Evolutionary conservation across 2,329 filamentous ascomycete genomes (phyloP).

Genomic region (Cordyceps fumosorosea): DNA sequence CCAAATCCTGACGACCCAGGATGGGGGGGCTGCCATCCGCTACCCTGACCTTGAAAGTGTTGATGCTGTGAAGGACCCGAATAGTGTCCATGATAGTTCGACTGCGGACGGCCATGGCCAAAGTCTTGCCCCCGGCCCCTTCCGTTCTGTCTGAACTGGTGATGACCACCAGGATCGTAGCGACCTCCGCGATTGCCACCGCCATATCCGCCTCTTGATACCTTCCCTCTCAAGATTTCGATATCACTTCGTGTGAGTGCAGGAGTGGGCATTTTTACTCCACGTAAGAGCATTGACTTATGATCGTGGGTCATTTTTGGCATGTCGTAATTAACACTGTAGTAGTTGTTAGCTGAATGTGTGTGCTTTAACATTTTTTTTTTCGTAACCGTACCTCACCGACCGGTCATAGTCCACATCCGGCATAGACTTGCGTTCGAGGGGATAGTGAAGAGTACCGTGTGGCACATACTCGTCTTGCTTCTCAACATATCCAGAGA

Average conservation of each 20-base stretch:
- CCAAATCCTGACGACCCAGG: conserved; percentile 39
- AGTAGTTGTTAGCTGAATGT: conserved; percentile 22
- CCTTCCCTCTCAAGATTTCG: conserved; percentile 61
- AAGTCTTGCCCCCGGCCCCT: neutral
- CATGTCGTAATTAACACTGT: conserved; percentile 78
- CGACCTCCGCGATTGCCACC: conserved; percentile 44
- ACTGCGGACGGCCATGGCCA: conserved; percentile 5
- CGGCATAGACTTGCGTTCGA: conserved; percentile 65
- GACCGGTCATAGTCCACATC: conserved; percentile 79
- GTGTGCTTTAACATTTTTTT: too few relatives aligned
- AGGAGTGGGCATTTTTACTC: conserved; percentile 65
- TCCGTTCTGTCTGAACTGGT: conserved; percentile 8
- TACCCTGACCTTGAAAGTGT: conserved; percentile 19
- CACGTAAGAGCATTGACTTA: conserved; percentile 90
- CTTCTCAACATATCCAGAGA: conserved; percentile 76
- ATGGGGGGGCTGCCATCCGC: conserved; percentile 36
- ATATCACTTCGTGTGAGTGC: conserved; percentile 71
- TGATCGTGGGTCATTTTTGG: conserved; percentile 66
- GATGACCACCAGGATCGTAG: conserved; percentile 6
- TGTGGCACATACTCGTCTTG: conserved; percentile 81
- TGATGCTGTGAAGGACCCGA: conserved; percentile 13
- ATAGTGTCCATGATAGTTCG: conserved; percentile 16
- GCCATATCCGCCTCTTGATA: conserved; percentile 55
- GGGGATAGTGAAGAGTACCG: conserved; percentile 69
- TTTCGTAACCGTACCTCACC: conserved; percentile 58